A percentile compares a stretch with the other conserved stretches of the same genome.
Conservation (phyloP, 2,329 filamentous ascomycete genomes). For the Aspergillus transmontanensis region DNA sequence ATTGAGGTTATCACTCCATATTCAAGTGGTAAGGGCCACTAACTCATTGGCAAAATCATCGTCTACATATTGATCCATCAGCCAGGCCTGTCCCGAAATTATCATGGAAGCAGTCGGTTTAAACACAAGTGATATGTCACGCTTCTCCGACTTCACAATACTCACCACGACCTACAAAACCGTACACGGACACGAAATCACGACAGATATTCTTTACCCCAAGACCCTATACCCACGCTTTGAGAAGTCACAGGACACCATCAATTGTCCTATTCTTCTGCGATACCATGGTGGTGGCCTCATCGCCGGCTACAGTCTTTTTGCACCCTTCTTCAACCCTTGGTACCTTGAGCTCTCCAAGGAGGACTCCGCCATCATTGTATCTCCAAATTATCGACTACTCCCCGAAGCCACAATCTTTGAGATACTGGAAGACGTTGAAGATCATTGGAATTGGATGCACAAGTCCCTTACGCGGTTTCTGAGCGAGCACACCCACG, state of each 20-base stretch:
- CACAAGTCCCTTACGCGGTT: neutral
- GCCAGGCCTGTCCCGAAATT: too few relatives aligned
- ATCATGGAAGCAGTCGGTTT: neutral
- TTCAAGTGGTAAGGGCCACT: neutral
- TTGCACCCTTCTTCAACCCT: neutral
- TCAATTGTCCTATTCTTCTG: neutral
- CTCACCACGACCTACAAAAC: neutral
- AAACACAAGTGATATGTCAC: neutral
- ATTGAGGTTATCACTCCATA: neutral
- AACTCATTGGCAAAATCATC: too few relatives aligned
- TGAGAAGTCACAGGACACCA: neutral
- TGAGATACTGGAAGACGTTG: neutral
- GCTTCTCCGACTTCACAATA: neutral
- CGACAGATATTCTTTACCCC: neutral
- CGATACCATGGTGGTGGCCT: neutral
- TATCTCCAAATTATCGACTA: neutral
- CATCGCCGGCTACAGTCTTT: neutral
- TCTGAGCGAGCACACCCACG: neutral
- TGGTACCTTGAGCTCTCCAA: neutral
- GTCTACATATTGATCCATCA: too few relatives aligned
- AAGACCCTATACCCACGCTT: neutral
- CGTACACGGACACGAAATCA: neutral
- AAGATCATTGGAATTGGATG: neutral
- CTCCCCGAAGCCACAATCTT: neutral
- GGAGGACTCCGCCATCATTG: neutral